Evolutionary conservation across 2,329 filamentous ascomycete species (phyloP).

Genomic region (Capronia americana): DNA sequence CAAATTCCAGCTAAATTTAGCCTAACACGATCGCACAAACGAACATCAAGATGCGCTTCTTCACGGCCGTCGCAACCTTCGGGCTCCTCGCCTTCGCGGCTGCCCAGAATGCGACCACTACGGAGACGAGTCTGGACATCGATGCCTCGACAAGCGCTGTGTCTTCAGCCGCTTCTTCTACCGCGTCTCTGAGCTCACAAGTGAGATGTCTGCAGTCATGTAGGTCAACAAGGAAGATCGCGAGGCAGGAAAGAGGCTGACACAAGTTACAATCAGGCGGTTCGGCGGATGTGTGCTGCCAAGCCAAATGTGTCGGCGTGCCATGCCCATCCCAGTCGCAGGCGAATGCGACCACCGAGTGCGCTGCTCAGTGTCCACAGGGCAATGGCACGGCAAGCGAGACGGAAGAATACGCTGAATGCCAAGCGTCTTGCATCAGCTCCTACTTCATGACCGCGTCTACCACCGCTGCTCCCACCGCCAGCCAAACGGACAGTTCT

Average conservation of each 20-base stretch:
- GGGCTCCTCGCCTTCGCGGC: constrained; percentile 54
- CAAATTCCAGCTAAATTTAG: background rate
- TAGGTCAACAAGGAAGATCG: constrained; percentile 39
- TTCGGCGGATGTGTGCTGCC: constrained; percentile 57
- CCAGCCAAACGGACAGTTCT: constrained; percentile 34
- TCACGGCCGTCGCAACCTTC: constrained; percentile 39
- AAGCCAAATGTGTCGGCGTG: constrained; percentile 58
- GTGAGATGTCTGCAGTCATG: constrained; percentile 48
- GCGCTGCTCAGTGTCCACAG: constrained; percentile 60
- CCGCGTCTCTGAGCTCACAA: constrained; percentile 45
- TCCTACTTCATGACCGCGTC: constrained; percentile 54
- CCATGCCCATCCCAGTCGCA: constrained; percentile 60
- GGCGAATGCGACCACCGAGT: constrained; percentile 59
- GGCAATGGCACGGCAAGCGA: constrained; percentile 56
- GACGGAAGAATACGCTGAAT: constrained; percentile 55
- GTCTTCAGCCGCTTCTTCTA: constrained; percentile 42
- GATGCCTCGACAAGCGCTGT: constrained; percentile 43
- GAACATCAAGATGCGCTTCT: constrained; percentile 37
- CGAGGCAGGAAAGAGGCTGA: constrained; percentile 1
- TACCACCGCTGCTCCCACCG: constrained; percentile 39
- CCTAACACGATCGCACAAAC: background rate
- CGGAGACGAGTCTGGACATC: constrained; percentile 36
- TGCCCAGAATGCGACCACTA: constrained; percentile 41
- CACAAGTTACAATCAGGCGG: constrained; percentile 44
- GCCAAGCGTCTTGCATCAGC: constrained; percentile 58